Conservation (phyloP, 2,329 filamentous ascomycete genomes). For the Coniochaeta ligniaria region DNA sequence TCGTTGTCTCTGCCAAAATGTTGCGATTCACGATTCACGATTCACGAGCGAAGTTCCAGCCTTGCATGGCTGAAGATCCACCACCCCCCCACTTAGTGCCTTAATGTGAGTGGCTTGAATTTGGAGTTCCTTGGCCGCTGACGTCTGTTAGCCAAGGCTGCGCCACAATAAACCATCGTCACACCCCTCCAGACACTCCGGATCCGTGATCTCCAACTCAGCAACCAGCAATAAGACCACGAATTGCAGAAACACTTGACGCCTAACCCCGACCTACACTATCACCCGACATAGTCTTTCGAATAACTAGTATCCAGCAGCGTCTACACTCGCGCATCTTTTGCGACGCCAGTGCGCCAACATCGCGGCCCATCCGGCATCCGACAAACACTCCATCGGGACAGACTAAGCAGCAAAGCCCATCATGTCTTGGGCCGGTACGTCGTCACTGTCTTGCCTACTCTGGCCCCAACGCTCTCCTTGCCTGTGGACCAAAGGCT, state of each 20-base stretch:
- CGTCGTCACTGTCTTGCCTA: conserved; percentile 5
- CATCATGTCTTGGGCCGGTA: conserved; percentile 43
- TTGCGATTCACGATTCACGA: not conserved
- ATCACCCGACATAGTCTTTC: not conserved
- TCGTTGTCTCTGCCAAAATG: no score
- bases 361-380: not conserved
- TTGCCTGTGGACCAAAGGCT: conserved; percentile 1
- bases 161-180: not conserved
- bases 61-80: not conserved
- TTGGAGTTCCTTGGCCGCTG: not conserved
- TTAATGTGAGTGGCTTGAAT: not conserved
- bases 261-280: no score
- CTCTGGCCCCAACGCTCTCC: conserved; percentile 3
- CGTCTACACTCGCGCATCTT: not conserved
- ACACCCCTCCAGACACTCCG: not conserved
- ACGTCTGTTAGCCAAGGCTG: not conserved
- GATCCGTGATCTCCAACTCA: not conserved
- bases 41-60: not conserved
- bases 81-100: not conserved
- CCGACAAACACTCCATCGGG: not conserved
- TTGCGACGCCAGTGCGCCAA: not conserved
- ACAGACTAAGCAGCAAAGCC: conserved; percentile 4
- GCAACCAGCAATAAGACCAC: not conserved
- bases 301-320: not conserved
- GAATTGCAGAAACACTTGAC: not conserved